Percentiles rank a stretch among this genome's conserved stretches.
Conservation (phyloP, 1,284 basidiomycete genomes). For the Papiliotrema fonsecae region DNA sequence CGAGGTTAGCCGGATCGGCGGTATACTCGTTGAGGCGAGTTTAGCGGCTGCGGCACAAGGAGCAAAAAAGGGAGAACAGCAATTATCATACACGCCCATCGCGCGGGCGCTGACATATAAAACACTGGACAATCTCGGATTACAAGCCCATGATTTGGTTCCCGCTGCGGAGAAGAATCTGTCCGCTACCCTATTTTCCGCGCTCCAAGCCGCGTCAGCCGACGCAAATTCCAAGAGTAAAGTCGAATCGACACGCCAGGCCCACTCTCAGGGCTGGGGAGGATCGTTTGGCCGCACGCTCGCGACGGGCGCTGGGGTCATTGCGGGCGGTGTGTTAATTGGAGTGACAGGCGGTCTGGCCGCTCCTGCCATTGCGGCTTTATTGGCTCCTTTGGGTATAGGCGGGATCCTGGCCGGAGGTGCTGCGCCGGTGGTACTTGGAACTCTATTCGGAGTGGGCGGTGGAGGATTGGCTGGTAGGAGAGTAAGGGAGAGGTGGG, state of each 20-base stretch:
- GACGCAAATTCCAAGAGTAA: constrained; percentile 19
- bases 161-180: constrained; percentile 44
- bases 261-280: constrained; percentile 50
- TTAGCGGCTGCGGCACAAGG: constrained; percentile 26
- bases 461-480: constrained; percentile 53
- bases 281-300: constrained; percentile 44
- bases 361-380: constrained; percentile 51
- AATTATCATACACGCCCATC: constrained; percentile 44
- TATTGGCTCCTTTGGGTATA: constrained; percentile 50
- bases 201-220: constrained; percentile 33
- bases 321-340: constrained; percentile 49
- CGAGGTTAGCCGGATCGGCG: constrained; percentile 26
- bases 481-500: constrained; percentile 52
- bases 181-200: constrained; percentile 45
- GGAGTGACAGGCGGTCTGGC: constrained; percentile 55
- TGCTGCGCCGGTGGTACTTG: constrained; percentile 51
- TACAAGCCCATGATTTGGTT: constrained; percentile 31
- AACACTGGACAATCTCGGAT: constrained; percentile 39
- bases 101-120: constrained; percentile 40
- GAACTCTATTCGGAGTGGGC: constrained; percentile 53
- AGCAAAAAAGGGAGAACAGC: constrained; percentile 8
- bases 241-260: constrained; percentile 44
- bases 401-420: constrained; percentile 48
- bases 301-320: constrained; percentile 52
- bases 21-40: constrained; percentile 34